phyloP scores from a whole-genome alignment of 805 yeast species.

The Lachancea mirantina region DNA sequence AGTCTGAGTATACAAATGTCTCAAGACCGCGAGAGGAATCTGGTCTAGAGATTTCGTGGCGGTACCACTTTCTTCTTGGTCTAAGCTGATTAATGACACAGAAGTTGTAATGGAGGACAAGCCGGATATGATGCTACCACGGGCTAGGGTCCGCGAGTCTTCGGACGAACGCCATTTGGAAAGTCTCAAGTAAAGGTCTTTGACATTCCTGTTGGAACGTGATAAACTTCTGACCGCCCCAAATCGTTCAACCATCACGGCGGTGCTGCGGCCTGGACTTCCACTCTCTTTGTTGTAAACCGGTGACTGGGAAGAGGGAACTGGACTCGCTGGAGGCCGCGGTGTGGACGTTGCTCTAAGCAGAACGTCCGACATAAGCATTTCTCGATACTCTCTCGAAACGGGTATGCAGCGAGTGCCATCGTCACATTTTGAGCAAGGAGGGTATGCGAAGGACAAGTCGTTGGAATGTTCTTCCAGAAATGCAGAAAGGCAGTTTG shows the following conservation, averaged over 20 bases:
- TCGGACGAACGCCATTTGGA: conserved; percentile 3
- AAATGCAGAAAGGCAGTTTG: conserved; percentile 45
- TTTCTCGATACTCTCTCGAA: conserved; percentile 23
- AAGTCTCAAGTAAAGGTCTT: conserved; percentile 5
- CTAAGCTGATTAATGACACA: conserved; percentile 1
- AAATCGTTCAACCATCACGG: too few relatives aligned
- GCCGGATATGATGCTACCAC: conserved; percentile 12
- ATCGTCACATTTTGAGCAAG: conserved; percentile 19
- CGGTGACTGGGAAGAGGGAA: not conserved
- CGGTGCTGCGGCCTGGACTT: too few relatives aligned
- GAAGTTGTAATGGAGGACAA: conserved; percentile 14
- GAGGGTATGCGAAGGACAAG: conserved; percentile 23
- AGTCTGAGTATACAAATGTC: conserved; percentile 22
- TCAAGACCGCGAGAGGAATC: conserved; percentile 17
- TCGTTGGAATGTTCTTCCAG: conserved; percentile 23
- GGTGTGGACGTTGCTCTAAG: conserved; percentile 2
- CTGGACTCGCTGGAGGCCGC: not conserved
- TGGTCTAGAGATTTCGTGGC: too few relatives aligned
- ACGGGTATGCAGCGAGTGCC: conserved; percentile 25
- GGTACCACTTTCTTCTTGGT: not conserved
- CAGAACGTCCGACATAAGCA: conserved; percentile 19
- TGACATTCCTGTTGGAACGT: conserved; percentile 6
- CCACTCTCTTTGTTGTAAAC: too few relatives aligned
- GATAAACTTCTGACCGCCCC: conserved; percentile 1
- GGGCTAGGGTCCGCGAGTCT: not conserved